Conservation (phyloP, 257 asterid genomes). For the Fraxinus pennsylvanica region DNA sequence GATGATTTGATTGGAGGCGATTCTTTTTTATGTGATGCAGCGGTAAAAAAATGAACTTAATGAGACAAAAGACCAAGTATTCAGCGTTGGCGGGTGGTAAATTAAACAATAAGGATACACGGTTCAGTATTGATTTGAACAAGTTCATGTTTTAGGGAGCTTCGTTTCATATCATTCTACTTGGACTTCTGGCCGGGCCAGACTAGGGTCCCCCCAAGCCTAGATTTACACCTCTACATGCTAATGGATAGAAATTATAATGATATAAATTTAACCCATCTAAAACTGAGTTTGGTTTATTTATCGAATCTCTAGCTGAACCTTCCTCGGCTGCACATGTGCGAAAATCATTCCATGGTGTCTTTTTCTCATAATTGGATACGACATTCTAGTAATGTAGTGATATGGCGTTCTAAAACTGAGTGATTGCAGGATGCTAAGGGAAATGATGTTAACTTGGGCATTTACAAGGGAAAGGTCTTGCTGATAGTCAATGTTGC, state of each 20-base stretch:
- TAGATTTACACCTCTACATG: not conserved
- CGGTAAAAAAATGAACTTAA: too few relatives aligned
- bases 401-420: not conserved
- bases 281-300: not conserved
- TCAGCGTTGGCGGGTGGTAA: not conserved
- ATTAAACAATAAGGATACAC: not conserved
- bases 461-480: conserved; percentile 62
- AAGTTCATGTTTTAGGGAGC: not conserved
- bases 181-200: not conserved
- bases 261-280: not conserved
- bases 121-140: not conserved
- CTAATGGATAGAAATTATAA: not conserved
- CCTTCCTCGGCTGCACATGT: not conserved
- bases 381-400: not conserved
- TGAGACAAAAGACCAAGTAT: not conserved
- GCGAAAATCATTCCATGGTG: not conserved
- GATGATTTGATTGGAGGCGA: not conserved
- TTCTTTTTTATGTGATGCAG: not conserved
- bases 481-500: conserved; percentile 46
- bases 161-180: not conserved
- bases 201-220: not conserved
- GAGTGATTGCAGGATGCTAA: conserved; percentile 48
- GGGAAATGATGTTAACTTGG: conserved; percentile 49
- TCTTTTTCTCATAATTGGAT: not conserved
- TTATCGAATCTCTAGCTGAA: not conserved